phyloP scores from a whole-genome alignment of 108 stramenopile genomes.

The Cyclotella choctawhatcheeana region DNA sequence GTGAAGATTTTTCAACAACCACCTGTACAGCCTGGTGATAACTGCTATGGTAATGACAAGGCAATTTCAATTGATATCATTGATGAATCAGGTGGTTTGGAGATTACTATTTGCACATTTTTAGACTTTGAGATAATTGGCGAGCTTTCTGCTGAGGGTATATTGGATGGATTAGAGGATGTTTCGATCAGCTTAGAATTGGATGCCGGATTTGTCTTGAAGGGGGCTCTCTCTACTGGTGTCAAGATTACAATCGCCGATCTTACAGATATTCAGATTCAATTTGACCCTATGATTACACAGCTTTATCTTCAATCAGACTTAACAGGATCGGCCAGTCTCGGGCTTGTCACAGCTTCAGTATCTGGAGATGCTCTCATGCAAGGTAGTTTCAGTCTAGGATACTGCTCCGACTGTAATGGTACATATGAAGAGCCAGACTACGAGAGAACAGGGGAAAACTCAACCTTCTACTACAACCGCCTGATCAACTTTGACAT shows the following conservation, averaged over 20 bases:
- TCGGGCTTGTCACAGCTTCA: constrained; percentile 18
- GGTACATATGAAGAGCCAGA: background rate
- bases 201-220: background rate
- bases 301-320: constrained; percentile 12
- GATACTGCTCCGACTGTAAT: background rate
- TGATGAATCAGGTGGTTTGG: background rate
- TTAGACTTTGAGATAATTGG: constrained; percentile 30
- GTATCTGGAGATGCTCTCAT: background rate
- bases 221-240: background rate
- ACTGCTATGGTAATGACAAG: background rate
- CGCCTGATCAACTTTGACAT: background rate
- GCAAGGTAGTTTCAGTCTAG: constrained; percentile 5
- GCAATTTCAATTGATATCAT: background rate
- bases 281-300: constrained; percentile 29
- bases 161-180: constrained; percentile 20
- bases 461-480: background rate
- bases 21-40: background rate
- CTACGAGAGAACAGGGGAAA: background rate
- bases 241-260: background rate
- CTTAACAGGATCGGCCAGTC: background rate
- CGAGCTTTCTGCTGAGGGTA: constrained; percentile 7
- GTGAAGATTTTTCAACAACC: background rate
- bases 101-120: constrained; percentile 29
- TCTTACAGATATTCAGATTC: background rate
- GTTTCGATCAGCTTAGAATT: constrained; percentile 3